phyloP scores from a whole-genome alignment of 1,284 basidiomycete species.

The Ceratobasidium sp. region DNA sequence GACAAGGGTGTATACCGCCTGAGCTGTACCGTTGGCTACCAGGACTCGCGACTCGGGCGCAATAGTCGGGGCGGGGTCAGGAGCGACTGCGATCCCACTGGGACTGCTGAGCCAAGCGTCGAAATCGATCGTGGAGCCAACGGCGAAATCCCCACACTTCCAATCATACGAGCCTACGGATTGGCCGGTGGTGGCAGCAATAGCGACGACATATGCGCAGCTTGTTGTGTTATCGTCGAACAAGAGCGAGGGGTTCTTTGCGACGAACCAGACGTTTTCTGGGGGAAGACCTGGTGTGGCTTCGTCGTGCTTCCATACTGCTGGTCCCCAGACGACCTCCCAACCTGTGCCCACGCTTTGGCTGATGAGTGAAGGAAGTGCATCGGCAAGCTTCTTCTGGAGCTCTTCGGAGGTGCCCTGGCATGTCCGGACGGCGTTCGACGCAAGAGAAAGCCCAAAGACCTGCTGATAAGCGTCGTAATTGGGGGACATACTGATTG shows the following conservation, averaged over 20 bases:
- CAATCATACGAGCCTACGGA: background rate
- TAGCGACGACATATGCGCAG: slow-evolving; percentile 33
- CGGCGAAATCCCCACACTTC: slow-evolving; percentile 5
- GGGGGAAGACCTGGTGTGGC: background rate
- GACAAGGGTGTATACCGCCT: background rate
- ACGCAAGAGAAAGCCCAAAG: slow-evolving; percentile 1
- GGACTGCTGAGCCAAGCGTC: background rate
- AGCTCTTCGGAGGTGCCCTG: background rate
- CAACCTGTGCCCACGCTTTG: background rate
- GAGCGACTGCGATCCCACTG: background rate
- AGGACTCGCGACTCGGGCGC: too few species aligned
- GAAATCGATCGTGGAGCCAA: background rate
- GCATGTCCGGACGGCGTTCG: background rate
- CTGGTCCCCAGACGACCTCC: slow-evolving; percentile 36
- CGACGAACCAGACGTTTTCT: slow-evolving; percentile 39
- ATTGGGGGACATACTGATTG: too few species aligned
- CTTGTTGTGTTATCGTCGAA: background rate
- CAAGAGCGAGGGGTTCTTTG: background rate
- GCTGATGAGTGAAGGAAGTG: background rate
- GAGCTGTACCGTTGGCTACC: background rate
- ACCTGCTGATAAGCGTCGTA: slow-evolving; percentile 41
- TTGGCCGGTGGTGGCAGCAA: slow-evolving; percentile 24
- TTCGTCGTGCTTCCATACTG: slow-evolving; percentile 23
- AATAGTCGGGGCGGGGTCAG: background rate
- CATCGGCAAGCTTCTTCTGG: background rate